phyloP scores from a whole-genome alignment of 768 basidiomycete species.

The Nidularia pulvinata region DNA sequence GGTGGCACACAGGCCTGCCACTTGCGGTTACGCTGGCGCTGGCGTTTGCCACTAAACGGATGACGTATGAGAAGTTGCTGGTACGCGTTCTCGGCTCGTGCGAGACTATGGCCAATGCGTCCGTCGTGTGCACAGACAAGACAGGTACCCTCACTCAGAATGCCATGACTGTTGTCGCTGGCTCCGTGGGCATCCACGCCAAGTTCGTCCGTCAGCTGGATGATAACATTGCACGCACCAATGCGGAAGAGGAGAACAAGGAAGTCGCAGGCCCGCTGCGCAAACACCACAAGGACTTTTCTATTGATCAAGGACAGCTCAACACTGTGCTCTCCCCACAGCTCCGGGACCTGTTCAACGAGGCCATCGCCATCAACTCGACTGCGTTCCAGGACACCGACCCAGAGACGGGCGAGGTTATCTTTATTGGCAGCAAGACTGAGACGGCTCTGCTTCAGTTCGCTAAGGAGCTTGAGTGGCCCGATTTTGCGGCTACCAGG shows the following conservation, averaged over 20 bases:
- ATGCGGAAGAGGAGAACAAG: constrained; percentile 57
- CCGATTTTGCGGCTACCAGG: constrained; percentile 65
- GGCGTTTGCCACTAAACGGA: constrained; percentile 97
- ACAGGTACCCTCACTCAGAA: constrained; percentile 97
- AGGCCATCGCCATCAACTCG: constrained; percentile 88
- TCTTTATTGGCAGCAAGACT: constrained; percentile 93
- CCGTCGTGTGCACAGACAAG: constrained; percentile 95
- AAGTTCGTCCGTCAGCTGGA: constrained; percentile 87
- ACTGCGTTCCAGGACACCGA: constrained; percentile 91
- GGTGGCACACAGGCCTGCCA: constrained; percentile 64
- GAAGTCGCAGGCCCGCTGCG: constrained; percentile 14
- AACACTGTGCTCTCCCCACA: constrained; percentile 61
- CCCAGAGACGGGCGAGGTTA: constrained; percentile 50
- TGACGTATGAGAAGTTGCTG: constrained; percentile 93
- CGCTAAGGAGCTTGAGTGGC: constrained; percentile 81
- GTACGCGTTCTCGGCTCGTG: constrained; percentile 96
- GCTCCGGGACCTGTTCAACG: constrained; percentile 72
- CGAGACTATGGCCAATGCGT: constrained; percentile 99
- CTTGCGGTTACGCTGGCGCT: constrained; percentile 95
- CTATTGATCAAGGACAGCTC: constrained; percentile 77
- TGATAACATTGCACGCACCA: constrained; percentile 70
- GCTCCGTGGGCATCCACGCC: constrained; percentile 90
- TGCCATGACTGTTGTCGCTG: constrained; percentile 94
- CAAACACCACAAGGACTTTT: constrained; percentile 73
- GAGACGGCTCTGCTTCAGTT: constrained; percentile 91